Percentiles rank a stretch among this genome's conserved stretches.
Evolutionary conservation across 2,329 filamentous ascomycete genomes (phyloP).

Genomic region (Beauveria caledonica): DNA sequence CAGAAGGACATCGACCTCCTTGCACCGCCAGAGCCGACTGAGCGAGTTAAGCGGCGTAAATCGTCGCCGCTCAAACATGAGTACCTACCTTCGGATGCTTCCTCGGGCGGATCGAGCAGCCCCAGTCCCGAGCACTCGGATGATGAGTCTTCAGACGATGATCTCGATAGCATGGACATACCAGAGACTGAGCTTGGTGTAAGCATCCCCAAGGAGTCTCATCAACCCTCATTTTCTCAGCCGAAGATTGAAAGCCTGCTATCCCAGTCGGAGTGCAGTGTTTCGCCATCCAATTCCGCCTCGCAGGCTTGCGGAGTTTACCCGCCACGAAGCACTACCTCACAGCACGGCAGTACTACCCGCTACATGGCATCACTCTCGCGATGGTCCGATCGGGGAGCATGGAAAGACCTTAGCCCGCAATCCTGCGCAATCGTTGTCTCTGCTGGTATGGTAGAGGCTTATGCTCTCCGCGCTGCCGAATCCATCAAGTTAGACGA

Average conservation of each 20-base stretch:
- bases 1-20: conserved; percentile 18
- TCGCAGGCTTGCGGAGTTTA: conserved; percentile 61
- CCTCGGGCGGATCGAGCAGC: conserved; percentile 47
- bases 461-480: conserved; percentile 33
- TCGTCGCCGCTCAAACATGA: conserved; percentile 97
- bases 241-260: conserved; percentile 31
- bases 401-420: conserved; percentile 50
- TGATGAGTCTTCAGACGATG: conserved; percentile 34
- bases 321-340: conserved; percentile 19
- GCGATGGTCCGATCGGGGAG: conserved; percentile 53
- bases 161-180: conserved; percentile 52
- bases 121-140: conserved; percentile 47
- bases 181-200: conserved; percentile 51
- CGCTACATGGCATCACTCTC: conserved; percentile 49
- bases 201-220: conserved; percentile 37
- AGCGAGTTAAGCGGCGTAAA: conserved; percentile 56
- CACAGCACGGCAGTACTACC: conserved; percentile 33
- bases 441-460: conserved; percentile 51
- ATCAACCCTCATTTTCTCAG: conserved; percentile 13
- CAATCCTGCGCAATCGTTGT: conserved; percentile 48
- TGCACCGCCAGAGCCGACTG: conserved; percentile 21
- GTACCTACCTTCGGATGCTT: conserved; percentile 75
- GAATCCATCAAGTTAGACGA: conserved; percentile 17
- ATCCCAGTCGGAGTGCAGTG: conserved; percentile 47
- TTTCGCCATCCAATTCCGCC: conserved; percentile 73